A percentile compares a stretch with the other conserved stretches of the same genome.
Evolutionary conservation across 2,329 filamentous ascomycete genomes (phyloP).

Genomic region (Macrophomina pseudophaseolina): DNA sequence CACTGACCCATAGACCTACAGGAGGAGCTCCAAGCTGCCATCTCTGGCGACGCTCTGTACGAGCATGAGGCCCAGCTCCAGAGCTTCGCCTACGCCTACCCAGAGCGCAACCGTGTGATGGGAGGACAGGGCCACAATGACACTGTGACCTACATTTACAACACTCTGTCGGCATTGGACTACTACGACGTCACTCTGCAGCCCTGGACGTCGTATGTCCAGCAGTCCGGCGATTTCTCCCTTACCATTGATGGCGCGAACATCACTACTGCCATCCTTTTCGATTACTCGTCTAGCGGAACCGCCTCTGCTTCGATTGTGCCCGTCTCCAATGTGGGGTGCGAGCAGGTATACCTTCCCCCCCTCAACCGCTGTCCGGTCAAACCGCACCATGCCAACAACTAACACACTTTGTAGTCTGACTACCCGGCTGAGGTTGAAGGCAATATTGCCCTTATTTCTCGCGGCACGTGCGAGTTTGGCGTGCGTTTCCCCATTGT

Average conservation of each 20-base stretch:
- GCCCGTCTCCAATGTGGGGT: constrained; percentile 39
- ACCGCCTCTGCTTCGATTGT: constrained; percentile 36
- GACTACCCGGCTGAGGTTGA: constrained; percentile 65
- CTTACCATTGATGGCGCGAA: constrained; percentile 33
- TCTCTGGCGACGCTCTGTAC: constrained; percentile 37
- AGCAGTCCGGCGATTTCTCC: constrained; percentile 32
- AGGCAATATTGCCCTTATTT: constrained; percentile 70
- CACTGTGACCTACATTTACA: constrained; percentile 46
- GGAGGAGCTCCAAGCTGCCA: constrained; percentile 41
- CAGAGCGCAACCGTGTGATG: constrained; percentile 45
- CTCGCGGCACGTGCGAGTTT: constrained; percentile 71
- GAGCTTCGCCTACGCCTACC: constrained; percentile 45
- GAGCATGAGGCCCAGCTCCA: constrained; percentile 41
- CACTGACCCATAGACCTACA: constrained; percentile 21
- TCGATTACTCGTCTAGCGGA: constrained; percentile 36
- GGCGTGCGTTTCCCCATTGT: constrained; percentile 39
- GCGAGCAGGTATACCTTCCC: constrained; percentile 33
- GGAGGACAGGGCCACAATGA: constrained; percentile 45
- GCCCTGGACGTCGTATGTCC: constrained; percentile 34
- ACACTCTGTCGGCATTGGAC: constrained; percentile 39
- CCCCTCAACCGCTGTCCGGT: neutral
- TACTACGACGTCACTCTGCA: constrained; percentile 46
- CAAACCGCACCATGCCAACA: no score
- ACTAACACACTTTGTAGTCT: neutral
- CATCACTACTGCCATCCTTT: constrained; percentile 31